Percentiles rank a stretch among this genome's conserved stretches.
Evolutionary conservation across 2,329 filamentous ascomycete species (phyloP).

Genomic region (Fusarium pilosicola): DNA sequence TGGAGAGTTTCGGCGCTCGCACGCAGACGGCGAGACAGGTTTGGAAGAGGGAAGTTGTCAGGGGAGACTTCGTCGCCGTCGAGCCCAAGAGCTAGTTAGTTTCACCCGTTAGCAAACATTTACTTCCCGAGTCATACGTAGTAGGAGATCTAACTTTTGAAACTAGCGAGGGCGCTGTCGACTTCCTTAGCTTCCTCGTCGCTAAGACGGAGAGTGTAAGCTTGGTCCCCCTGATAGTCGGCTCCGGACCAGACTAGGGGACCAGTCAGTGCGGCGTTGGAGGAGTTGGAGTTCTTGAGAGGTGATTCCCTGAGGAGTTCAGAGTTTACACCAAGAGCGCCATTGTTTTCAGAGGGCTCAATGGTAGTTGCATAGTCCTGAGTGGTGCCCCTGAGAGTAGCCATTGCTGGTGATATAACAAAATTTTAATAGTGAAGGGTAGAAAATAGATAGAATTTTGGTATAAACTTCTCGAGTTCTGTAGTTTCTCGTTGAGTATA

Average conservation of each 20-base stretch:
- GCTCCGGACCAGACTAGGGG: constrained; percentile 41
- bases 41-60: constrained; percentile 55
- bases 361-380: constrained; percentile 10
- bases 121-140: not conserved
- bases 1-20: constrained; percentile 51
- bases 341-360: constrained; percentile 5
- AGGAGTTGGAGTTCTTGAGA: constrained; percentile 10
- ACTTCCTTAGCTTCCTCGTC: constrained; percentile 31
- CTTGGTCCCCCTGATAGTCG: constrained; percentile 26
- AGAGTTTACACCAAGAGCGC: constrained; percentile 19
- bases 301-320: constrained; percentile 4
- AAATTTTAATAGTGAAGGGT: not conserved
- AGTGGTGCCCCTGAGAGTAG: constrained; percentile 15
- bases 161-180: constrained; percentile 40
- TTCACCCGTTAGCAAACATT: constrained; percentile 20
- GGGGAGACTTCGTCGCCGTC: constrained; percentile 33
- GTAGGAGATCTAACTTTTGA: constrained; percentile 41
- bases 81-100: constrained; percentile 27
- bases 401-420: constrained; percentile 6
- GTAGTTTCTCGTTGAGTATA: not conserved
- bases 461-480: not conserved
- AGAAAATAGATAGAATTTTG: not conserved
- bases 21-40: constrained; percentile 48
- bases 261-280: constrained; percentile 24
- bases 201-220: constrained; percentile 31